Evolutionary conservation across 208 protist species (phyloP), one percentile per base, ranked within the genome.

Genomic region (Trypanosoma congolense): DNA sequence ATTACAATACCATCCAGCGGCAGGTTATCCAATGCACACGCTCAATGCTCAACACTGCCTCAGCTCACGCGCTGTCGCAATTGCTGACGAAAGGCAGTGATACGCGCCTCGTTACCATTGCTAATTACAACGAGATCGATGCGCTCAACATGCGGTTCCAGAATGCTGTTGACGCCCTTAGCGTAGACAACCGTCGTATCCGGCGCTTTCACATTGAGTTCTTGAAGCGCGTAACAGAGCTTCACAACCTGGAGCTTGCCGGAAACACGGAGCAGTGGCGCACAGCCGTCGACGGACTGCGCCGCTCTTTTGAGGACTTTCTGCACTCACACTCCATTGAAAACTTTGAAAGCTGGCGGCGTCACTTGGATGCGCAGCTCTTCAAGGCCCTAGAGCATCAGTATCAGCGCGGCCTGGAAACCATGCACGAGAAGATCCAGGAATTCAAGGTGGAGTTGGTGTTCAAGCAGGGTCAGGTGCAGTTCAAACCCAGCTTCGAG

Each of bases 371-470:
- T 71, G 78, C 86, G 21, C 96, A 99, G 63, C 87, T 99, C 41
- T 99, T 96, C 92, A 99, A 98, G 75, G 93, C 93, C 3, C 80
- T 99, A 19, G 93, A 98, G 67, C 77, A 92, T 52, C 95, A 98
- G 74, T 98, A 98, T 70, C 77, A 82, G 22, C 68, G 72, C 2
- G 92, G 93, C 4, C 75, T 98, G 31, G 93, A 97, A 73, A 80
- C 49, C 28, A 72, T 98, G 21, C 90, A 97, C 67, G 90, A 96
- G 61, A 86, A 89, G 49, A 88, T 98, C 70, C 80, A 94, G 53
- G 81, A 93, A 54, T 89, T 97, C 50, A 90, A 87, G 38, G 84
- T 90, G 18, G 94, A 97, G 48, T 68, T 98, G 3, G 82, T 97
- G 8, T 97, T 96, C 61, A 96, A 96, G 68, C 85, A 98, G 25